Percentiles rank a stretch among this genome's conserved stretches.
phyloP scores from a whole-genome alignment of 2,329 filamentous ascomycete genomes.

The Hymenoscyphus repandus region DNA sequence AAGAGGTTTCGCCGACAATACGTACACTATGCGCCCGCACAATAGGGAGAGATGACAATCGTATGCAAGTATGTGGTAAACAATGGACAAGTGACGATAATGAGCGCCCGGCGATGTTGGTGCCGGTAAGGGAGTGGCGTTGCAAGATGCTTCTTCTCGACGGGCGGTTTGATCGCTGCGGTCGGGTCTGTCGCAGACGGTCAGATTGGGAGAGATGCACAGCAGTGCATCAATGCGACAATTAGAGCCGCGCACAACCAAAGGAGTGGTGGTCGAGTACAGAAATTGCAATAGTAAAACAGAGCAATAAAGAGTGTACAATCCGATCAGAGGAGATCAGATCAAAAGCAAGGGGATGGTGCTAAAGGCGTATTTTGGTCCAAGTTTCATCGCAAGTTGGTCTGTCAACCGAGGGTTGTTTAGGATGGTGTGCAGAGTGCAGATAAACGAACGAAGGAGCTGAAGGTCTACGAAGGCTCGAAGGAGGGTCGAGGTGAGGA shows the following conservation, averaged over 20 bases:
- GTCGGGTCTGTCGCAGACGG: constrained; percentile 2
- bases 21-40: too few relatives aligned
- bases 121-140: not conserved
- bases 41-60: not conserved
- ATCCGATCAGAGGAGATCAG: too few relatives aligned
- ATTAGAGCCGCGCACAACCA: not conserved
- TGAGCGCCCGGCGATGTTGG: not conserved
- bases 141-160: not conserved
- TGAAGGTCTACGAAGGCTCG: not conserved
- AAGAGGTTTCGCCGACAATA: not conserved
- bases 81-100: not conserved
- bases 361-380: too few relatives aligned
- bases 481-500: too few relatives aligned
- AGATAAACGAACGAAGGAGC: not conserved
- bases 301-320: too few relatives aligned
- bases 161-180: constrained; percentile 3
- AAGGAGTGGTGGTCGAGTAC: not conserved
- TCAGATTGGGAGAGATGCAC: not conserved
- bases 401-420: too few relatives aligned
- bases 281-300: not conserved
- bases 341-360: too few relatives aligned
- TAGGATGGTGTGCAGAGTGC: too few relatives aligned
- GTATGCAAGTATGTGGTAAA: not conserved
- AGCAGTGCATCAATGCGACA: not conserved
- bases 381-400: too few relatives aligned